Evolutionary conservation across 116 monocot genomes (phyloP).

Genomic region (Cymodocea nodosa): DNA sequence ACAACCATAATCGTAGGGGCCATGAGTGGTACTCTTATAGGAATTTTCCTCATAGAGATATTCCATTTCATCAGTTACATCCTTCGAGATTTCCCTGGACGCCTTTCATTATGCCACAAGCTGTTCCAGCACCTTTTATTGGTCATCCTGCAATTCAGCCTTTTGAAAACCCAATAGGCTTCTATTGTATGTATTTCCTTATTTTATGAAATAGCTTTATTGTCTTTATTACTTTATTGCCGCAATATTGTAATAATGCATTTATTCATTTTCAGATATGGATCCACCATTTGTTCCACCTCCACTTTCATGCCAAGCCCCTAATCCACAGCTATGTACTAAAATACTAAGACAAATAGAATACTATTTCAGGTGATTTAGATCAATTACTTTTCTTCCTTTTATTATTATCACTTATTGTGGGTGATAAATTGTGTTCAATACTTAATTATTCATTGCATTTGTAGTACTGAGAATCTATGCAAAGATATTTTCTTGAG

Average conservation of each 20-base stretch:
- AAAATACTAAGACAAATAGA: slow-evolving; percentile 38
- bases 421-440: background rate
- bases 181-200: slow-evolving; percentile 16
- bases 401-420: background rate
- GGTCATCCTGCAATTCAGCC: slow-evolving; percentile 11
- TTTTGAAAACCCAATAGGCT: slow-evolving; percentile 25
- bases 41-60: slow-evolving; percentile 14
- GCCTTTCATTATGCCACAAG: slow-evolving; percentile 16
- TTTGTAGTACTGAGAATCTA: slow-evolving; percentile 25
- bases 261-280: slow-evolving; percentile 18
- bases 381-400: background rate
- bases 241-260: background rate
- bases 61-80: slow-evolving; percentile 15
- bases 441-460: background rate
- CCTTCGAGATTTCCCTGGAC: slow-evolving; percentile 10
- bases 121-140: slow-evolving; percentile 18
- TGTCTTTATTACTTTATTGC: background rate
- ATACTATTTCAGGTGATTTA: slow-evolving; percentile 62
- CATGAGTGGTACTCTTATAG: slow-evolving; percentile 21
- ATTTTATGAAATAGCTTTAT: background rate
- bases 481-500: slow-evolving; percentile 30
- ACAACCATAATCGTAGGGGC: slow-evolving; percentile 14
- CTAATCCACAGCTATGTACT: slow-evolving; percentile 16
- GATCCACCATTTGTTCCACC: slow-evolving; percentile 20
- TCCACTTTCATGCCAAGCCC: slow-evolving; percentile 6